These are phyloP conservation scores for Lachancea thermotolerans DNA, from an alignment of 805 yeast genomes.

Conservation along the genomic window DNA sequence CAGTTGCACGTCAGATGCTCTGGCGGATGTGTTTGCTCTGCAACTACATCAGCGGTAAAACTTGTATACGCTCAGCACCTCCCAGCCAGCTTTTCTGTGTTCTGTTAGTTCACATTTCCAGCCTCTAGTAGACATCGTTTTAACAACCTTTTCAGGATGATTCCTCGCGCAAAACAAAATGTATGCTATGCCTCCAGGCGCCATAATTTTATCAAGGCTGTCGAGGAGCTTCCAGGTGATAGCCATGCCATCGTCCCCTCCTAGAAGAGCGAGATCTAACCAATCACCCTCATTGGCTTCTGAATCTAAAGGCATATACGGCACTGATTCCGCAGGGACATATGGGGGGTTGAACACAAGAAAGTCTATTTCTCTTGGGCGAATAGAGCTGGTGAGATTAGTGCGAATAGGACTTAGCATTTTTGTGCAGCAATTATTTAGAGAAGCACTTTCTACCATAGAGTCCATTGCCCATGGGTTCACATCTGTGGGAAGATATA, in stretches of 20 bases:
- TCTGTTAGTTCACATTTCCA: constrained; percentile 55
- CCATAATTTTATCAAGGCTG: constrained; percentile 44
- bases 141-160: constrained; percentile 57
- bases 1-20: constrained; percentile 49
- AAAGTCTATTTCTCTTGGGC: constrained; percentile 49
- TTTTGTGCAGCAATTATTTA: constrained; percentile 24
- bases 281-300: constrained; percentile 36
- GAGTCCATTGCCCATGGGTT: constrained; percentile 70
- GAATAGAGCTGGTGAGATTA: constrained; percentile 47
- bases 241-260: constrained; percentile 88
- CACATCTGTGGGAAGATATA: constrained; percentile 68
- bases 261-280: constrained; percentile 85
- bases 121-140: constrained; percentile 37
- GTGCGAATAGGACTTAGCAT: constrained; percentile 48
- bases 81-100: constrained; percentile 91
- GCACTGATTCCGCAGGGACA: constrained; percentile 81
- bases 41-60: constrained; percentile 31
- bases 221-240: constrained; percentile 64
- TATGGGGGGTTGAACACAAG: constrained; percentile 93
- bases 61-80: constrained; percentile 69
- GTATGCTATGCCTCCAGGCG: constrained; percentile 67
- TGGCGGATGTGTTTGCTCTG: constrained; percentile 45
- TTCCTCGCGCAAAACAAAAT: constrained; percentile 89
- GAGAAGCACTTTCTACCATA: constrained; percentile 39
- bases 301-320: constrained; percentile 42